Evolutionary conservation across 768 basidiomycete genomes (phyloP), one percentile per base, ranked within the genome.

Genomic region (Podaxis mareebaensis): DNA sequence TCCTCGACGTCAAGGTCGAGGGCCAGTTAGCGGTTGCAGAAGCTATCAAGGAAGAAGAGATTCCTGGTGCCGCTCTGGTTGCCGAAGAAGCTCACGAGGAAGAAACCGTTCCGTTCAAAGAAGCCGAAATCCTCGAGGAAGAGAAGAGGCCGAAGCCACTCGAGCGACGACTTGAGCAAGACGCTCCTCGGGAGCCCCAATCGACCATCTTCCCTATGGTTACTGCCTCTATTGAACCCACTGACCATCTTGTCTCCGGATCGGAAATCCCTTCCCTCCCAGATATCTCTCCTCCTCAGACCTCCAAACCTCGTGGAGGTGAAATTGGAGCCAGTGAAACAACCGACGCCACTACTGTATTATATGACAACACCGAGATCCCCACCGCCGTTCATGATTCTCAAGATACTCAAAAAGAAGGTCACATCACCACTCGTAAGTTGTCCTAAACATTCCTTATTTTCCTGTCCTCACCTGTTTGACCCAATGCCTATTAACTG

Each of bases 21-120:
- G 61, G 1, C 11, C 20, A 70, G 20, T 66, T 53, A 13, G 53
- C 60, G 40, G 68, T 66, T 11, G 58, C 48, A 13, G 68, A 71
- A 52, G 42, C 65, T 30, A 67, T 67, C 20, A 65, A 68, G n/a
- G 64, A 69, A 39, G 64, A 69, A 39, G 60, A 68, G 39, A 38
- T 67, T 30, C 64, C 63, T 30, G 42, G 62, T 11, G 59, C 40
- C 53, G 61, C 59, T 53, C 64, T 55, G 15, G 49, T 38, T 39
- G 63, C 63, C 49, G 33, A 65, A 33, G 58, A 46, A 20, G 38
- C 59, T 39, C 42, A 30, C 20, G 38, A 33, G 17, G 61, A 60
- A 64, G 36, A 61, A 26, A 17, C n/a, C 36, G 17, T 20, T 20
- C 53, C 10, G 8, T 2, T 39, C 48, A 49, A 49, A 11, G 48